Base-by-base conservation (phyloP, 371 early-diverging fungal species). In the Rhizopus arrhizus region DNA sequence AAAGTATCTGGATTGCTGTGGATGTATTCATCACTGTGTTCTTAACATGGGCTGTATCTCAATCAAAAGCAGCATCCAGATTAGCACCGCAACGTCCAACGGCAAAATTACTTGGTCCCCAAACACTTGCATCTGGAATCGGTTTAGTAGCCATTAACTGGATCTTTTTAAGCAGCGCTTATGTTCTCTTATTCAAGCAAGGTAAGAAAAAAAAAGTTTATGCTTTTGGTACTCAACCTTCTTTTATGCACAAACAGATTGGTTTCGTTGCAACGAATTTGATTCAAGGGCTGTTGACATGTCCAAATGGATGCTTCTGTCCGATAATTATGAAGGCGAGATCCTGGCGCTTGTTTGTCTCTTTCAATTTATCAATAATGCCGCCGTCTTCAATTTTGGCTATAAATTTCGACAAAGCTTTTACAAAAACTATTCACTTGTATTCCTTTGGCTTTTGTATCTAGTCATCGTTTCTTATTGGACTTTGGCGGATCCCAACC, bases 231-330 rank as follows among this genome's bases (percentile, higher is more conserved):
- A 43, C 43, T 43, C 15, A 43, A 2, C 28, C 15, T 48, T 43
- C n/a, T 15, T 43, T 43, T 5, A 43, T 43, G 12, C 2, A 45
- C 3, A 45, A 2, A 45, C 13, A 48, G 50, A 58, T n/a, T 89
- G 83, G 83, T 89, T 82, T 78, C 78, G 80, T 34, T 91, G 91
- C 70, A 63, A 85, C 62, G 87, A 89, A 72, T 90, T 89, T 61
- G 84, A 89, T 63, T 69, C 82, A 0, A 61, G 70, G 33, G 74
- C 77, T 34, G 83, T 78, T 16, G 89, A 91, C 63, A 68, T 84
- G 13, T 72, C 83, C 35, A 82, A 85, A 52, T 91, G 90, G 91
- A 89, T 87, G 86, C 72, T 89, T 42, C 66, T 89, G 34, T 87
- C 85, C 16, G 91, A 91, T 65, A 90, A 90, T 65, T 91, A 74